Base-by-base conservation (phyloP, 192 early-diverging fungal species). In the Funneliformis geosporum region DNA sequence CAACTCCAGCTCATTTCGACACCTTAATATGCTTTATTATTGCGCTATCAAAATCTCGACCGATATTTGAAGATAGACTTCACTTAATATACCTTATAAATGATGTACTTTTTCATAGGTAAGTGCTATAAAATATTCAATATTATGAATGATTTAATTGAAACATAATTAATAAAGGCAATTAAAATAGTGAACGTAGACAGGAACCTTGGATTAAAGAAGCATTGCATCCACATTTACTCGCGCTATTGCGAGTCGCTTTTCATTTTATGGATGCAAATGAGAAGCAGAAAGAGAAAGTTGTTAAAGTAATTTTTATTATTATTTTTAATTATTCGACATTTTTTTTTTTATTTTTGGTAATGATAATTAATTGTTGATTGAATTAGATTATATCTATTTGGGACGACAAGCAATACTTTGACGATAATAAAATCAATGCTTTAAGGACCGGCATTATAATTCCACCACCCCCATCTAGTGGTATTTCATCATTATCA, bases 81-180 rank as follows among this genome's bases (percentile, higher is more conserved):
- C 88, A 89, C 25, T 75, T 89, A 23, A 77, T 89, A 18, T 89
- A 89, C 60, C 83, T 89, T 21, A 70, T 85, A 28, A 89, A 89
- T 70, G 88, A 89, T 62, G 80, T 89, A 21, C 75, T 89, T 27
- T 87, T 85, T 23, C 85, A 89, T 71, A 84, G 85, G 87, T 86
- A 83, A 65, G 16, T 27, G 10, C 18, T 28, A 12, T 62, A 16
- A 14, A 67, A 43, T 27, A 16, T 23, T 23, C 42, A 61, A 4
- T 33, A 50, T 33, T 39, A 78, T 8, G 4, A 28, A 11, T 42
- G 27, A 27, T 5, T 21, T 55, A 55, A 55, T 55, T 55, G 50
- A 55, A 11, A 21, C 7, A 21, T 55, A 21, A 18, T 5, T 55
- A 55, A 55, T 18, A 21, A 55, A 55, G 7, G 7, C 39, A 4